Percentiles rank a stretch among this genome's conserved stretches.
Evolutionary conservation across 1,139 yeast genomes (phyloP).

Genomic region (Spathaspora sp.): DNA sequence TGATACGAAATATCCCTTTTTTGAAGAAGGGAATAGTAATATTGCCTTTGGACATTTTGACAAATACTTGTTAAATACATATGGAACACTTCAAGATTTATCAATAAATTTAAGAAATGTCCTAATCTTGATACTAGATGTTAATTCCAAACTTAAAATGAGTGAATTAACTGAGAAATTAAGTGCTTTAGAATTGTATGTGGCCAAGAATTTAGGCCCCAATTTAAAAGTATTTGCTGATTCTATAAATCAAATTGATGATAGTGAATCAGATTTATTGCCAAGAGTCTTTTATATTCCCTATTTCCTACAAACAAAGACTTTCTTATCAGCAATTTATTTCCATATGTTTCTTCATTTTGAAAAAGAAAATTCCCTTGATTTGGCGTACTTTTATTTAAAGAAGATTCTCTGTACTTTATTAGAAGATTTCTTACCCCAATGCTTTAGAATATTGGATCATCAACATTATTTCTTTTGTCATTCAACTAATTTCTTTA

Average conservation of each 20-base stretch:
- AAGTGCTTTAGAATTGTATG: slow-evolving; percentile 26
- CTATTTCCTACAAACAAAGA: slow-evolving; percentile 25
- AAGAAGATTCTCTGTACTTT: slow-evolving; percentile 24
- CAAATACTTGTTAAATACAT: slow-evolving; percentile 8
- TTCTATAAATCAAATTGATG: slow-evolving; percentile 23
- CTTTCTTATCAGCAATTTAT: slow-evolving; percentile 23
- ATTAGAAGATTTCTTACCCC: slow-evolving; percentile 28
- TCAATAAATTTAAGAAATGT: not conserved
- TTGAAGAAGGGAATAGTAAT: slow-evolving; percentile 26
- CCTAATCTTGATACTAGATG: slow-evolving; percentile 21
- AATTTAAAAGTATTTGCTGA: slow-evolving; percentile 19
- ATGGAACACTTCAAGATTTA: slow-evolving; percentile 5
- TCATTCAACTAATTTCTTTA: slow-evolving; percentile 30
- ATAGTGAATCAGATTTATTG: slow-evolving; percentile 19
- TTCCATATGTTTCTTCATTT: slow-evolving; percentile 29
- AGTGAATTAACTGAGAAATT: slow-evolving; percentile 20
- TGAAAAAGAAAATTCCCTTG: slow-evolving; percentile 20
- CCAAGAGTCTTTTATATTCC: slow-evolving; percentile 29
- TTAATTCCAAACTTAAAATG: slow-evolving; percentile 19
- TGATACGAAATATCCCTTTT: slow-evolving; percentile 26
- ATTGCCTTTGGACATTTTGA: slow-evolving; percentile 22
- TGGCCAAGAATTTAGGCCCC: slow-evolving; percentile 20
- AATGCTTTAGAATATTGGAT: slow-evolving; percentile 22
- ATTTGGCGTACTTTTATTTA: slow-evolving; percentile 26
- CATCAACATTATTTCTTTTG: slow-evolving; percentile 31